A percentile compares a stretch with the other conserved stretches of the same genome.
phyloP scores from a whole-genome alignment of 192 early-diverging fungal genomes.

The Lobosporangium transversale region DNA sequence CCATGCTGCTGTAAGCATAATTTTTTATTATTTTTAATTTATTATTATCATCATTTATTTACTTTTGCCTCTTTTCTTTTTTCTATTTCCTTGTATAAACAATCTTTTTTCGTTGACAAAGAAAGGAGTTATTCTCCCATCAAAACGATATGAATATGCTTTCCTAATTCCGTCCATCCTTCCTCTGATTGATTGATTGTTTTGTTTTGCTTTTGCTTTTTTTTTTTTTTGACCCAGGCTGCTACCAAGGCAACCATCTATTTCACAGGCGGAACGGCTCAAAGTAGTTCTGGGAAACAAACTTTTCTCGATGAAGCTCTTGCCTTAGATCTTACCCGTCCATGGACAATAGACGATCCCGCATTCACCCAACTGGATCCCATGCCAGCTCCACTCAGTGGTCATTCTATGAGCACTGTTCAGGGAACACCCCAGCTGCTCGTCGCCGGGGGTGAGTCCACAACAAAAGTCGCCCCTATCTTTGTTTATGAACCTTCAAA shows the following conservation, averaged over 20 bases:
- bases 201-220: neutral
- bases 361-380: neutral
- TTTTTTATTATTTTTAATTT: neutral
- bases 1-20: slow-evolving; percentile 36
- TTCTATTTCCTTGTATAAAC: no score
- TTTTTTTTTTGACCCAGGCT: slow-evolving; percentile 5
- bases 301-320: slow-evolving; percentile 24
- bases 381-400: slow-evolving; percentile 19
- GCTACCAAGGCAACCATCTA: slow-evolving; percentile 24
- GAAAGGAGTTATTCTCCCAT: no score
- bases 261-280: slow-evolving; percentile 35
- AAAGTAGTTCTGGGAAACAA: slow-evolving; percentile 19
- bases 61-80: neutral
- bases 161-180: slow-evolving; percentile 3
- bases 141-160: neutral
- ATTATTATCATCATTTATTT: neutral
- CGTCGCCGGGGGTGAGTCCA: slow-evolving; percentile 40
- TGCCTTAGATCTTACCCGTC: slow-evolving; percentile 21
- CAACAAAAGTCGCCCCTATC: neutral
- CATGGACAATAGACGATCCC: slow-evolving; percentile 38
- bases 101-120: no score
- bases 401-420: slow-evolving; percentile 28
- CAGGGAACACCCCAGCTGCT: slow-evolving; percentile 17
- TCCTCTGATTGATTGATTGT: no score
- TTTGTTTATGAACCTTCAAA: slow-evolving; percentile 8